Evolutionary conservation across 2,329 filamentous ascomycete genomes (phyloP).

Genomic region (Epichloe hybrida): DNA sequence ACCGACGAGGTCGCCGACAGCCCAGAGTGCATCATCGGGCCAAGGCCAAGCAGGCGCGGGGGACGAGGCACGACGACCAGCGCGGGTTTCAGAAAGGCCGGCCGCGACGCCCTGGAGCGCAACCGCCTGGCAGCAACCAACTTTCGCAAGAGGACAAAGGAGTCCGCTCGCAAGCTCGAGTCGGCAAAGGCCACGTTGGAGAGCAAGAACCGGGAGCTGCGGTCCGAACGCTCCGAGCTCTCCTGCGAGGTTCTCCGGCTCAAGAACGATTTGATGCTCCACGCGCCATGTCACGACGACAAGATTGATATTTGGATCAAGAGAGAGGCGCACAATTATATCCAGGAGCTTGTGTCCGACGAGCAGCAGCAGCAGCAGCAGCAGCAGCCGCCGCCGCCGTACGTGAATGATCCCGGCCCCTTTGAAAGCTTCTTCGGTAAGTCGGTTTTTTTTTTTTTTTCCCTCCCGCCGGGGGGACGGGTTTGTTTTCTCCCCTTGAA

Average conservation of each 20-base stretch:
- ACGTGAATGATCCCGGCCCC: not conserved
- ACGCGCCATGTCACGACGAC: too few species aligned
- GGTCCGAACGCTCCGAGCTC: too few species aligned
- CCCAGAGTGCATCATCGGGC: not conserved
- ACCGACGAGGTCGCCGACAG: not conserved
- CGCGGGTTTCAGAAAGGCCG: not conserved
- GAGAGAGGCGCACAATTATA: not conserved
- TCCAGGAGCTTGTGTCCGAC: not conserved
- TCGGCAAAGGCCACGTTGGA: not conserved
- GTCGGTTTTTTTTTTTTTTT: not conserved
- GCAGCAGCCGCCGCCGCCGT: not conserved
- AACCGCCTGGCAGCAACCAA: constrained; percentile 2
- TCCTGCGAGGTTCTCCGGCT: too few species aligned
- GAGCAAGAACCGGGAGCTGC: not conserved
- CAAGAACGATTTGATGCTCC: too few species aligned
- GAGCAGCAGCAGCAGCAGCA: not conserved
- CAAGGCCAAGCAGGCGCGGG: not conserved
- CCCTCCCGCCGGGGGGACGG: too few species aligned
- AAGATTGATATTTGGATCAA: not conserved
- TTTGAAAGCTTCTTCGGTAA: not conserved
- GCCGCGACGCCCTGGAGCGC: not conserved
- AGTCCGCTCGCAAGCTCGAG: not conserved
- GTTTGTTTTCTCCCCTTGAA: too few species aligned
- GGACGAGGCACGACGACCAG: not conserved
- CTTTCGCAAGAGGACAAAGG: constrained; percentile 1